Conservation (phyloP, 1,284 basidiomycete genomes). For the Caloboletus firmus region DNA sequence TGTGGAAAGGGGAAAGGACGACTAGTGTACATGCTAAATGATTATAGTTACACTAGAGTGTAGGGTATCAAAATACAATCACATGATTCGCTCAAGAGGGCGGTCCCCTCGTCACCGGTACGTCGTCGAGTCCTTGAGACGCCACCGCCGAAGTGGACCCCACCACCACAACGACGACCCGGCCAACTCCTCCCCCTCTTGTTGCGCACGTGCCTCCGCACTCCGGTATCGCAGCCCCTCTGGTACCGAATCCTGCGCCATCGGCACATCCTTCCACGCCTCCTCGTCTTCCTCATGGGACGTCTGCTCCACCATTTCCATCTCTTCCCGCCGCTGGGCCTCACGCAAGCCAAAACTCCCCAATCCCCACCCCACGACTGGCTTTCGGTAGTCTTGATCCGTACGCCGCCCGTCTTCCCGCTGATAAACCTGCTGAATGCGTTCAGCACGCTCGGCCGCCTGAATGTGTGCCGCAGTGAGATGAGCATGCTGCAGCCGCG, state of each 20-base stretch:
- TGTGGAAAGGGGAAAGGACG: not conserved
- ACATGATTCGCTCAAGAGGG: no score
- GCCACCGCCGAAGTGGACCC: conserved; percentile 72
- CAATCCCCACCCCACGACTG: conserved; percentile 62
- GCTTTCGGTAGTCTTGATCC: conserved; percentile 24
- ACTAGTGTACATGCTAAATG: conserved; percentile 7
- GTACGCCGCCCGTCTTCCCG: conserved; percentile 37
- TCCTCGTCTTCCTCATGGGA: conserved; percentile 16
- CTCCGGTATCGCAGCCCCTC: conserved; percentile 16
- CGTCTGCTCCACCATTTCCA: conserved; percentile 13
- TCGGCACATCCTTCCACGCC: conserved; percentile 14
- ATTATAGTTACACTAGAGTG: no score
- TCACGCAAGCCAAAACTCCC: conserved; percentile 65
- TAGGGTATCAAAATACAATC: no score
- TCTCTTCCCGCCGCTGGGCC: conserved; percentile 23
- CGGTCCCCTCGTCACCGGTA: conserved; percentile 43
- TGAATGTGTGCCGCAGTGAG: conserved; percentile 64
- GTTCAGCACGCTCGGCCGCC: conserved; percentile 61
- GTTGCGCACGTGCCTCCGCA: not conserved
- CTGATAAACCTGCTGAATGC: conserved; percentile 57
- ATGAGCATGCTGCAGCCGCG: conserved; percentile 61
- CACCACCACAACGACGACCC: conserved; percentile 67
- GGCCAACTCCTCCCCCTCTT: conserved; percentile 13
- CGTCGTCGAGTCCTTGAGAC: conserved; percentile 70
- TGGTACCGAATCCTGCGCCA: not conserved